Evolutionary conservation across 371 early-diverging fungal species (phyloP).

Genomic region (Dichotomocladium elegans): DNA sequence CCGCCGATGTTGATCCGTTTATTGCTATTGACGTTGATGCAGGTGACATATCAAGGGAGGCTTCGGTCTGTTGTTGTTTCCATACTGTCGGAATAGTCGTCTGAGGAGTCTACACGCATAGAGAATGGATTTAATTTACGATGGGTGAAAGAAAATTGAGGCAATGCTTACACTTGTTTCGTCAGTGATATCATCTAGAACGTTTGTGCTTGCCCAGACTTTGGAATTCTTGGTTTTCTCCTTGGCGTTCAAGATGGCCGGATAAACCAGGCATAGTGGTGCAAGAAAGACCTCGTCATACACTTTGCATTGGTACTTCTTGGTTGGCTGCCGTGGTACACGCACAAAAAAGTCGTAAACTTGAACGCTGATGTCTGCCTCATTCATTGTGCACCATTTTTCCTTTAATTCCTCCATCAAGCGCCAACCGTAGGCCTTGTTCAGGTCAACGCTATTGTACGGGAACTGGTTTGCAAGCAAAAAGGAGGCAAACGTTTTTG

Average conservation of each 20-base stretch:
- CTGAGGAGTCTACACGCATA: not conserved
- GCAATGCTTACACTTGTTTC: conserved; percentile 24
- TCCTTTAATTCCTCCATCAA: conserved; percentile 74
- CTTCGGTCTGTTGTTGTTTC: conserved; percentile 3
- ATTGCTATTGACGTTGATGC: not conserved
- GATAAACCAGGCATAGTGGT: conserved; percentile 63
- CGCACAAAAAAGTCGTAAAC: conserved; percentile 81
- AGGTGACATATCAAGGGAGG: not conserved
- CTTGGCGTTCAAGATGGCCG: conserved; percentile 36
- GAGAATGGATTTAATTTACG: too few species aligned
- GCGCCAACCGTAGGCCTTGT: conserved; percentile 63
- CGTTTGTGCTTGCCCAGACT: conserved; percentile 17
- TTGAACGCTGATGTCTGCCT: conserved; percentile 77
- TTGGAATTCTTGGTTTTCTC: conserved; percentile 14
- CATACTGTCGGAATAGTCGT: conserved; percentile 4
- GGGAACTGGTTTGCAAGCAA: conserved; percentile 71
- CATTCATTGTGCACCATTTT: conserved; percentile 78
- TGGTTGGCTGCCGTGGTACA: conserved; percentile 63
- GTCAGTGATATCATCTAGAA: conserved; percentile 34
- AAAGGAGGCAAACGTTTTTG: conserved; percentile 65
- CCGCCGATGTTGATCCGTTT: not conserved
- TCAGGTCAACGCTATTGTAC: conserved; percentile 64
- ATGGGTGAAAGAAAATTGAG: too few species aligned
- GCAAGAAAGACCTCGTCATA: conserved; percentile 86
- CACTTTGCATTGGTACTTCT: conserved; percentile 77